Base-by-base conservation (phyloP, 176 grass and related monocot species). In the Dactylis glomerata region DNA sequence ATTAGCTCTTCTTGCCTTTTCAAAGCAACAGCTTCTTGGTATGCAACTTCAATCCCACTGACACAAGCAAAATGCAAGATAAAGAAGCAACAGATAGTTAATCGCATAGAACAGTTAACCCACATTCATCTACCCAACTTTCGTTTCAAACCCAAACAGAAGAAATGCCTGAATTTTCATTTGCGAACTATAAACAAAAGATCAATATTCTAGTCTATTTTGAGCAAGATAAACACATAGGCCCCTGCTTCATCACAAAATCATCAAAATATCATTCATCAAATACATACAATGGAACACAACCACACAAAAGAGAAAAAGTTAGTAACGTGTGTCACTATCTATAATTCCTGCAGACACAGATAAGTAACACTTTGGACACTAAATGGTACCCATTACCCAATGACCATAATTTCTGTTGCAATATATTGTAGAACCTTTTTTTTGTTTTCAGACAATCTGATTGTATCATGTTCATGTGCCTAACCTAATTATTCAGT, bases 1-100 rank as follows among this genome's bases (percentile, higher is more conserved):
- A 99, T 99, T 42, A 99, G 84, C 56, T 99, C 93, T 75, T 99
- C 97, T 77, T 99, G 97, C 79, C 97, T 99, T 82, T 87, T 99
- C 65, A 96, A 89, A 77, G 93, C 91, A 89, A 99, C 93, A 63
- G 88, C 90, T 86, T 99, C 93, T 92, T 94, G 96, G 56, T 99
- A 90, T 8, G 93, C 88, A 62, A 91, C 88, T 86, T 99, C 96
- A 83, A 99, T 92, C 84, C 87, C 90, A 85, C 91, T 99, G 80
- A 70, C 58, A 79, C 37, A 88, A 87, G 81, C 38, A 94, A 90
- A 85, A 84, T 40, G 22, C 44, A 90, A 86, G 58, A 37, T 41
- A 19, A 46, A 68, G 20, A 57, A 68, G 13, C 4, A 83, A 57
- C 4, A 83, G 44, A 70, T 24, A 77, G 52, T 34, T 82, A 1